Conservation (phyloP, 1,284 basidiomycete species). For the Ceratobasidium sp. region DNA sequence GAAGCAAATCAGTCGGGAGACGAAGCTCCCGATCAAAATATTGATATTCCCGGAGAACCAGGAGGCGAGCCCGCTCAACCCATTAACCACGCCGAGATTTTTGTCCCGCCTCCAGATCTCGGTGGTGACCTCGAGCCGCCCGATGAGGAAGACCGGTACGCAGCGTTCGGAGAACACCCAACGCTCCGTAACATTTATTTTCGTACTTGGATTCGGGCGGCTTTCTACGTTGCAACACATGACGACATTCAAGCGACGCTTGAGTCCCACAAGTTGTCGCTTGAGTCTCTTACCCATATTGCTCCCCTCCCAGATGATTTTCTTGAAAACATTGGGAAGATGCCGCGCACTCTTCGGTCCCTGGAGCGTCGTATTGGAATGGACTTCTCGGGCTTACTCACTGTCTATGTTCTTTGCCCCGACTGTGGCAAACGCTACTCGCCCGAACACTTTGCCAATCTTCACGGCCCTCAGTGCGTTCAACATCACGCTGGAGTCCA, state of each 20-base stretch:
- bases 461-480: too few relatives aligned
- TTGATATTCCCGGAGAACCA: too few relatives aligned
- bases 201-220: too few relatives aligned
- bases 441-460: too few relatives aligned
- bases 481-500: not conserved
- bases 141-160: too few relatives aligned
- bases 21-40: too few relatives aligned
- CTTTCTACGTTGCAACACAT: too few relatives aligned
- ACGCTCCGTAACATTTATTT: too few relatives aligned
- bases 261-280: not conserved
- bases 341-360: not conserved
- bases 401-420: not conserved
- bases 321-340: not conserved
- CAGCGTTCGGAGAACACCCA: too few relatives aligned
- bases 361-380: not conserved
- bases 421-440: too few relatives aligned
- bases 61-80: not conserved
- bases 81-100: not conserved
- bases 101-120: not conserved
- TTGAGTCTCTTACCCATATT: not conserved
- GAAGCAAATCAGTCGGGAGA: not conserved
- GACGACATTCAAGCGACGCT: too few relatives aligned
- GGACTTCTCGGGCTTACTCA: not conserved
- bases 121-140: too few relatives aligned
- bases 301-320: not conserved